Conservation (phyloP, 139 green algal genomes). For the Pseudopediastrum boryanum region DNA sequence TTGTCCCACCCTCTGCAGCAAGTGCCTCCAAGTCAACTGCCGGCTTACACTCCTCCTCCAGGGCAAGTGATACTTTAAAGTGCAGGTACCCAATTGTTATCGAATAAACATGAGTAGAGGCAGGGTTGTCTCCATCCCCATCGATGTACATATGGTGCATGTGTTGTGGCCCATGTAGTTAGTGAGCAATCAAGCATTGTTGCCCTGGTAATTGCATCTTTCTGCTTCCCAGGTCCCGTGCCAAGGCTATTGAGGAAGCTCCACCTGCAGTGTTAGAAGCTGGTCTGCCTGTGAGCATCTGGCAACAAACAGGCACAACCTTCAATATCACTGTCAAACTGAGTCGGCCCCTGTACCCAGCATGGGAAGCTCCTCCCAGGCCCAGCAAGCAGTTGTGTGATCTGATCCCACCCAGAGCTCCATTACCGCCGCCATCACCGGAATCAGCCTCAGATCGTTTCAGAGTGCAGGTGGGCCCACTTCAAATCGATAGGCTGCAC, state of each 20-base stretch:
- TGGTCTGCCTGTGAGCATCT: slow-evolving; percentile 1
- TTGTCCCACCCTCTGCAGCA: slow-evolving; percentile 10
- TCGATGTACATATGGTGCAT: not conserved
- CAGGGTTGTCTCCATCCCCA: not conserved
- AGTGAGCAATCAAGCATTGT: not conserved
- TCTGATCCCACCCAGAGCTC: not conserved
- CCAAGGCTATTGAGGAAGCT: slow-evolving; percentile 19
- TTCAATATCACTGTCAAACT: slow-evolving; percentile 9
- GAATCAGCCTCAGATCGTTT: slow-evolving; percentile 15
- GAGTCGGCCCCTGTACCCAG: not conserved
- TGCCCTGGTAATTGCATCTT: not conserved
- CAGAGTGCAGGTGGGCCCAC: slow-evolving; percentile 8
- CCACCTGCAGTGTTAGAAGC: not conserved
- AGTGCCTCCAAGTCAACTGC: slow-evolving; percentile 11
- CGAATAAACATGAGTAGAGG: not conserved
- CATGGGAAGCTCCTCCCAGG: slow-evolving; percentile 19
- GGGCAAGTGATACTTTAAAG: not conserved
- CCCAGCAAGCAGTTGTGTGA: slow-evolving; percentile 19
- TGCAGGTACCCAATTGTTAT: not conserved
- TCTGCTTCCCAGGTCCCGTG: not conserved
- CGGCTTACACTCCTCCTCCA: not conserved
- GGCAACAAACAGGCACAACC: slow-evolving; percentile 6
- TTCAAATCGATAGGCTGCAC: not conserved
- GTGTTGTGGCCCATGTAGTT: not conserved
- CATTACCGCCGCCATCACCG: not conserved